phyloP scores from a whole-genome alignment of 192 early-diverging fungal species.

The Martensiomyces pterosporus region DNA sequence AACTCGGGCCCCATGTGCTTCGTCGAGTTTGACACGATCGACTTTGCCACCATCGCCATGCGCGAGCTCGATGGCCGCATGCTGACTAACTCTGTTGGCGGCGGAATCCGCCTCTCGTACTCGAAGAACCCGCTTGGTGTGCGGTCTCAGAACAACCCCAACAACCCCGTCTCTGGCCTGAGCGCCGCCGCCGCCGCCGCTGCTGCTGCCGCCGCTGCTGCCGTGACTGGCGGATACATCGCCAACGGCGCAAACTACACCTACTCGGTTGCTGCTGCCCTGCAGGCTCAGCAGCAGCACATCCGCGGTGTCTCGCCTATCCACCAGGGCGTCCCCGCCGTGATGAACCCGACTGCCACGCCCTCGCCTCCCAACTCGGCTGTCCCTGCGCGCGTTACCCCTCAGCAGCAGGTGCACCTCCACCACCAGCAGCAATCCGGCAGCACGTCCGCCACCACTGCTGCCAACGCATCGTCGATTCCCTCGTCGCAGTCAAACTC shows the following conservation, averaged over 20 bases:
- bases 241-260: slow-evolving; percentile 24
- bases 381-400: slow-evolving; percentile 9
- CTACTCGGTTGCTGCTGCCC: slow-evolving; percentile 19
- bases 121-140: slow-evolving; percentile 96
- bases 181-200: slow-evolving; percentile 20
- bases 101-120: slow-evolving; percentile 93
- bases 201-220: slow-evolving; percentile 8
- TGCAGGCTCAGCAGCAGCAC: slow-evolving; percentile 16
- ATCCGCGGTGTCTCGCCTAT: slow-evolving; percentile 20
- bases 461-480: slow-evolving; percentile 5
- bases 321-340: slow-evolving; percentile 11
- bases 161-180: neutral
- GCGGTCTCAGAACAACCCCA: slow-evolving; percentile 53
- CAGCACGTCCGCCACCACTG: slow-evolving; percentile 11
- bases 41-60: slow-evolving; percentile 85
- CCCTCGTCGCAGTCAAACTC: slow-evolving; percentile 41
- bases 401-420: slow-evolving; percentile 13
- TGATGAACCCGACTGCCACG: slow-evolving; percentile 15
- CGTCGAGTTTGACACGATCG: slow-evolving; percentile 97
- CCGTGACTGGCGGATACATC: slow-evolving; percentile 12
- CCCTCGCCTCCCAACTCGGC: slow-evolving; percentile 32
- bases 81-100: slow-evolving; percentile 80
- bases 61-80: slow-evolving; percentile 80
- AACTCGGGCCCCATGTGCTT: slow-evolving; percentile 97
- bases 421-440: slow-evolving; percentile 6